These are phyloP conservation scores for Calonectria pteridis DNA, from an alignment of 2,329 filamentous ascomycete genomes.

Conservation along the genomic window DNA sequence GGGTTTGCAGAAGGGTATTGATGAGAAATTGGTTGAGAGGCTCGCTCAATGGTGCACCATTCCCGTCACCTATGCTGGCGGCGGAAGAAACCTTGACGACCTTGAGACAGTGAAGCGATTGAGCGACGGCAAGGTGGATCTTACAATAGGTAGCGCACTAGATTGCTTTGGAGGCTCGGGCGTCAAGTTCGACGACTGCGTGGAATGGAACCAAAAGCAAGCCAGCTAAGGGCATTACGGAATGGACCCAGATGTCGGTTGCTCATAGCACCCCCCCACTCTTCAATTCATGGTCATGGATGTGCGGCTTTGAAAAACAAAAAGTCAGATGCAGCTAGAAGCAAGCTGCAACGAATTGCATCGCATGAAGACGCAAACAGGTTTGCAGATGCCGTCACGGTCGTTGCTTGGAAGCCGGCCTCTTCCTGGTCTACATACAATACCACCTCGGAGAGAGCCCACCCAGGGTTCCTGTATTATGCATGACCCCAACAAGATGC, in stretches of 20 bases:
- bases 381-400: slow-evolving; percentile 7
- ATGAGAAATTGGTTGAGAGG: slow-evolving; percentile 82
- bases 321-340: slow-evolving; percentile 26
- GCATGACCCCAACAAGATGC: slow-evolving; percentile 16
- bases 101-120: slow-evolving; percentile 83
- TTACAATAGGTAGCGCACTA: slow-evolving; percentile 96
- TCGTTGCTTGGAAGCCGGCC: slow-evolving; percentile 1
- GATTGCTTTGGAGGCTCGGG: slow-evolving; percentile 94
- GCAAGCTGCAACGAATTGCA: slow-evolving; percentile 30
- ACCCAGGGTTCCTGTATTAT: slow-evolving; percentile 25
- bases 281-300: slow-evolving; percentile 12
- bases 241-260: slow-evolving; percentile 14
- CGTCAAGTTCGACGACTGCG: slow-evolving; percentile 89
- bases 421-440: slow-evolving; percentile 12
- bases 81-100: slow-evolving; percentile 86
- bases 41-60: slow-evolving; percentile 90
- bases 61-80: slow-evolving; percentile 96
- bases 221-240: slow-evolving; percentile 6
- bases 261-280: slow-evolving; percentile 8
- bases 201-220: slow-evolving; percentile 81
- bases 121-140: slow-evolving; percentile 85
- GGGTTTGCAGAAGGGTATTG: slow-evolving; percentile 90
- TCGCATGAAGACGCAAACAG: slow-evolving; percentile 22
- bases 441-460: slow-evolving; percentile 13
- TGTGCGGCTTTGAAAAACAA: slow-evolving; percentile 10